Percentiles rank a stretch among this genome's conserved stretches.
These are phyloP conservation scores for Phytophthora cactorum DNA, from an alignment of 352 stramenopile species.

Conservation along the genomic window DNA sequence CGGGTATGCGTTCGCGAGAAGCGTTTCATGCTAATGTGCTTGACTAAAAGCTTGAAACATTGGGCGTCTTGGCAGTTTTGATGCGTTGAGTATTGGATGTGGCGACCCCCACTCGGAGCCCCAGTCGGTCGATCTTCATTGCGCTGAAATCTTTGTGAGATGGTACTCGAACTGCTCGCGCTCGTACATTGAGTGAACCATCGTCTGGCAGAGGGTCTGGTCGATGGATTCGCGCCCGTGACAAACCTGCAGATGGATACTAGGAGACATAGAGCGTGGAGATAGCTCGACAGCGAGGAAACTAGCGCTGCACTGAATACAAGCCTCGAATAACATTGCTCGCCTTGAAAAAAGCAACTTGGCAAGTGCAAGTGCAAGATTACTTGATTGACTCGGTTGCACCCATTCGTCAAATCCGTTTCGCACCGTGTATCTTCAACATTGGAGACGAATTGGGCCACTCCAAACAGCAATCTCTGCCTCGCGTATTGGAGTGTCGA, in stretches of 20 bases:
- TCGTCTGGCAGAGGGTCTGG: conserved; percentile 15
- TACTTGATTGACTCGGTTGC: background rate
- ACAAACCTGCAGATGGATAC: conserved; percentile 18
- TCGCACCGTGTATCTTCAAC: conserved; percentile 15
- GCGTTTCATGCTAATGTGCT: conserved; percentile 1
- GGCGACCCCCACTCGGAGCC: too few species aligned
- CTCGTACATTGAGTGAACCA: conserved; percentile 1
- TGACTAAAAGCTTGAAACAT: conserved; percentile 7
- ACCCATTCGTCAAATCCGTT: conserved; percentile 25
- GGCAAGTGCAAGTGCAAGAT: background rate
- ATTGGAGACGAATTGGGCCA: conserved; percentile 7
- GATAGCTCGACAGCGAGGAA: background rate
- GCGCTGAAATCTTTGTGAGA: conserved; percentile 3
- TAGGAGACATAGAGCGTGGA: background rate
- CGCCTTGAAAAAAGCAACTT: conserved; percentile 3
- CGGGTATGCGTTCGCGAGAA: conserved; percentile 1
- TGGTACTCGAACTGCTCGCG: background rate
- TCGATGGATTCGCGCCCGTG: conserved; percentile 14
- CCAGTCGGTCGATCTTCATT: background rate
- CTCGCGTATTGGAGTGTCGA: conserved; percentile 14
- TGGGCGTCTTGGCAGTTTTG: background rate
- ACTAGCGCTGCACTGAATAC: background rate
- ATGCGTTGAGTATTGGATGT: background rate
- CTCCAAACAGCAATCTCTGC: conserved; percentile 1
- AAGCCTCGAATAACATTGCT: background rate